These are phyloP conservation scores for Tolypocladium cylindrosporum DNA, from an alignment of 2,329 filamentous ascomycete species.

Conservation along the genomic window DNA sequence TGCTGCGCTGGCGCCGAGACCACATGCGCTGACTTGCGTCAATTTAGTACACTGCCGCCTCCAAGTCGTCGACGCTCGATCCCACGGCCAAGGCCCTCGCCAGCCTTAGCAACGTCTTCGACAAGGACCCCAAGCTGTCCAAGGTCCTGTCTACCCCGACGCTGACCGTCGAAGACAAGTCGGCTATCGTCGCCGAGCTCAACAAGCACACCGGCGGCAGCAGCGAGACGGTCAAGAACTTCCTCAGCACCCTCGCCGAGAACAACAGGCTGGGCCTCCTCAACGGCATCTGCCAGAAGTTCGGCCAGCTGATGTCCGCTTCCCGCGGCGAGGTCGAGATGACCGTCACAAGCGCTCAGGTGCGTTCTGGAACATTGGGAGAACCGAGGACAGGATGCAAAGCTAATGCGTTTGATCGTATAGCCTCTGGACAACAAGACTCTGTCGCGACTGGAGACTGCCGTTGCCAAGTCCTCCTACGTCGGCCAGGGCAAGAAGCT, in stretches of 20 bases:
- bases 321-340: conserved; percentile 89
- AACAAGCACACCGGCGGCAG: conserved; percentile 68
- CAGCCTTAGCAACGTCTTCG: conserved; percentile 60
- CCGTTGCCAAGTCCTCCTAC: conserved; percentile 82
- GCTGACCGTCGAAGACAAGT: conserved; percentile 70
- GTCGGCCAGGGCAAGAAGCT: conserved; percentile 90
- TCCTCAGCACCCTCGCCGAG: conserved; percentile 80
- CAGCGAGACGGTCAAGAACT: conserved; percentile 86
- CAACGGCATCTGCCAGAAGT: conserved; percentile 78
- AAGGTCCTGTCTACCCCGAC: conserved; percentile 71
- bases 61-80: conserved; percentile 80
- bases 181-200: conserved; percentile 76
- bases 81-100: conserved; percentile 71
- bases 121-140: conserved; percentile 74
- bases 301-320: conserved; percentile 76
- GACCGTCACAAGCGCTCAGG: conserved; percentile 79
- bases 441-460: conserved; percentile 74
- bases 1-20: not conserved
- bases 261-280: conserved; percentile 90
- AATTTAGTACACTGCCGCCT: conserved; percentile 86
- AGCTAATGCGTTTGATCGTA: not conserved
- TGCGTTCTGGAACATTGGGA: conserved; percentile 32
- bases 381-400: not conserved
- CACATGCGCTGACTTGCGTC: conserved; percentile 9
- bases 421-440: conserved; percentile 82